Evolutionary conservation across 2,329 filamentous ascomycete species (phyloP).

Genomic region (Teratosphaeria nubilosa): DNA sequence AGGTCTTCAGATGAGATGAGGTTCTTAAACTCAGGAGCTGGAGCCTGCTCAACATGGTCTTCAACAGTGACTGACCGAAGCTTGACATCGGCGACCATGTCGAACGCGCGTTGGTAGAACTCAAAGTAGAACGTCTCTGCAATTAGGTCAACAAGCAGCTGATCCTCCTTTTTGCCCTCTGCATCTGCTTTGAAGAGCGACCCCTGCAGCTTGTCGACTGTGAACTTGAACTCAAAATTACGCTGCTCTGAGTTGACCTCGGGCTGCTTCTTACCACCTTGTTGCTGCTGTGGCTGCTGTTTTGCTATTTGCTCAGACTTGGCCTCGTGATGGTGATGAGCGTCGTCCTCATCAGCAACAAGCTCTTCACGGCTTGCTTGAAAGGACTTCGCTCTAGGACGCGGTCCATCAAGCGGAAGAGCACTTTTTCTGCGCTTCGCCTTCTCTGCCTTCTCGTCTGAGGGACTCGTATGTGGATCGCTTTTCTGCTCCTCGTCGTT

Average conservation of each 20-base stretch:
- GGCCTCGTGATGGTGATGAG: constrained; percentile 45
- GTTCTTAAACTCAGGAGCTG: constrained; percentile 84
- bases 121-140: constrained; percentile 81
- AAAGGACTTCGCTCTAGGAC: constrained; percentile 60
- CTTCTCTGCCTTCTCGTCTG: constrained; percentile 17
- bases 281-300: background rate
- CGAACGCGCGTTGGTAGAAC: constrained; percentile 78
- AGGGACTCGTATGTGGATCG: background rate
- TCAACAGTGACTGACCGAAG: constrained; percentile 81
- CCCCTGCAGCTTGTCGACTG: constrained; percentile 85
- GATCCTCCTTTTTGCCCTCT: constrained; percentile 63
- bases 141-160: constrained; percentile 79
- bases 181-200: constrained; percentile 83
- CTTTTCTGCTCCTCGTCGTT: constrained; percentile 25
- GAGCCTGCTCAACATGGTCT: constrained; percentile 83
- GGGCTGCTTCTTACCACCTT: constrained; percentile 40
- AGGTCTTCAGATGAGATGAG: constrained; percentile 87
- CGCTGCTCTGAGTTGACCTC: constrained; percentile 65
- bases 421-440: constrained; percentile 25
- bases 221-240: constrained; percentile 94
- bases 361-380: constrained; percentile 63
- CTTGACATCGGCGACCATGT: constrained; percentile 87
- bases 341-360: constrained; percentile 55
- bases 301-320: background rate
- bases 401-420: constrained; percentile 30